Evolutionary conservation across 495 filamentous ascomycete genomes (phyloP), one percentile per base, ranked within the genome.

Genomic region (Podospora anserina): DNA sequence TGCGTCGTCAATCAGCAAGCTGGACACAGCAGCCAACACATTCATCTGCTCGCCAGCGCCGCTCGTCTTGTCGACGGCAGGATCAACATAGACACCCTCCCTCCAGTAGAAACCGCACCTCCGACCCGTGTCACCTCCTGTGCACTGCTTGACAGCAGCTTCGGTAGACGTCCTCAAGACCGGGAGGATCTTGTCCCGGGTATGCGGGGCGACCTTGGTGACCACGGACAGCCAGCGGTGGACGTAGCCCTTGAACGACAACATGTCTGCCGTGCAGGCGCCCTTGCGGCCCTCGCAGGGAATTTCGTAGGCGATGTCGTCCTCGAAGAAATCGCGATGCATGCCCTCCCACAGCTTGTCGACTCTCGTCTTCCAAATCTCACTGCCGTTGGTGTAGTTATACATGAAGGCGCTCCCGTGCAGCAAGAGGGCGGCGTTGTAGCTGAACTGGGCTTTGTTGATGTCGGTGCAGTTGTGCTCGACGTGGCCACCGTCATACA

Each of bases 221-320:
- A 88, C 84, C n/a, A 83, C 81, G n/a, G 85, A 83, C 85, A 95
- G 85, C 89, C 91, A 94, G 54, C 92, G 89, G 27, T 91, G 80
- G 6, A 93, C 79, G 77, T 91, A 93, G 20, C 89, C 91, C 77
- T 93, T 94, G 88, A 93, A 94, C 56, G 85, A 89, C 54, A 88
- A 80, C 79, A 92, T 90, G 71, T 93, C 90, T n/a, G 86, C 83
- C 71, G 90, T 87, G 79, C 91, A 93, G 2, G 82, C 78, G 7
- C 78, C 85, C 58, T 82, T 76, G 63, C 81, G 78, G 0, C 79
- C 74, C 71, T 93, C 91, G 79, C 91, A 94, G 19, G 87, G 82
- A n/a, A 86, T 80, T 75, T 94, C 91, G 64, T 81, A 88, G 79
- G 91, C 89, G 58, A 90, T 82, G 27, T 75, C 74, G 2, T 85